A percentile compares a stretch with the other conserved stretches of the same genome.
These are phyloP conservation scores for Phytophthora sojae DNA, from an alignment of 352 stramenopile genomes.

Conservation along the genomic window DNA sequence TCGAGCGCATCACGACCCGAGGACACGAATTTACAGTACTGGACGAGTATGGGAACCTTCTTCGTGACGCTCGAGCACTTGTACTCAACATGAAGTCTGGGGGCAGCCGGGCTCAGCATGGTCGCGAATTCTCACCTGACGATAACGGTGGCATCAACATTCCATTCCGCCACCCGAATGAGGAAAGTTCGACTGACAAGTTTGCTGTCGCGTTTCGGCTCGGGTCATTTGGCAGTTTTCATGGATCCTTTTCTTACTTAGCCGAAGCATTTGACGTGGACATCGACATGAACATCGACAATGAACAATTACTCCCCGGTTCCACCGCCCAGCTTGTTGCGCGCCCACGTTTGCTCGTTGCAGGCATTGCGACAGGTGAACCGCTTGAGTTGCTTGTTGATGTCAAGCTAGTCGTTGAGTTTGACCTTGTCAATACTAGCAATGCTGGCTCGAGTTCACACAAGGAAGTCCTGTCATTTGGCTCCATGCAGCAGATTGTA, in stretches of 20 bases:
- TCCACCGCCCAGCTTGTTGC: constrained; percentile 40
- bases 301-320: constrained; percentile 60
- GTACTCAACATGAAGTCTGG: constrained; percentile 55
- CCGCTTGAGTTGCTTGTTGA: constrained; percentile 26
- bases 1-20: constrained; percentile 50
- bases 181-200: constrained; percentile 30
- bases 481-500: constrained; percentile 32
- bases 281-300: constrained; percentile 59
- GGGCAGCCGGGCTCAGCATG: constrained; percentile 42
- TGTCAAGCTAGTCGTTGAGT: constrained; percentile 37
- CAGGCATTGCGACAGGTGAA: constrained; percentile 26
- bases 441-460: constrained; percentile 38
- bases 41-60: constrained; percentile 50
- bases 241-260: constrained; percentile 51
- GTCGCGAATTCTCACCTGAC: constrained; percentile 40
- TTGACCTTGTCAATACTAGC: constrained; percentile 37
- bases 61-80: constrained; percentile 42
- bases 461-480: constrained; percentile 36
- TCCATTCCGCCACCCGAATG: constrained; percentile 51
- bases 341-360: constrained; percentile 34
- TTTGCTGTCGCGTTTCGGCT: constrained; percentile 56
- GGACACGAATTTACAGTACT: constrained; percentile 64
- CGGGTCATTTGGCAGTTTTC: constrained; percentile 50
- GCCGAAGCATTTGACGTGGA: constrained; percentile 40
- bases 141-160: constrained; percentile 44